Evolutionary conservation across 2,329 filamentous ascomycete genomes (phyloP).

Genomic region (Raffaelea arxii): DNA sequence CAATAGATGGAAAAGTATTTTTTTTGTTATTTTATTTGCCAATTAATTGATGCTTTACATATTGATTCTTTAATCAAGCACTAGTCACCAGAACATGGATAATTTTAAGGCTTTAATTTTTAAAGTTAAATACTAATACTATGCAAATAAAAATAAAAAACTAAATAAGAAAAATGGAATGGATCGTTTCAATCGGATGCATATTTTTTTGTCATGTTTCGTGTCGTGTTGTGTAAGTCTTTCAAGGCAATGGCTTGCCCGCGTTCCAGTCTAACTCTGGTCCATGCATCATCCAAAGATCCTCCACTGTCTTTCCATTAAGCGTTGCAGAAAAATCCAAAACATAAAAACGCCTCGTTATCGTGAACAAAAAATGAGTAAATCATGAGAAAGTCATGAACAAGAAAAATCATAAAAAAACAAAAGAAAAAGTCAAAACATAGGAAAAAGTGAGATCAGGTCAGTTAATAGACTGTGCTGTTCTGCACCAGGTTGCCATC

Average conservation of each 20-base stretch:
- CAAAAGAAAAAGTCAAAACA: background rate
- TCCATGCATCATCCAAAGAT: no score
- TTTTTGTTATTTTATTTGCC: no score
- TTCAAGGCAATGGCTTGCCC: no score
- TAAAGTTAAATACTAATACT: background rate
- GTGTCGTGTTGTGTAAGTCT: background rate
- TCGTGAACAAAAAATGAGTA: background rate
- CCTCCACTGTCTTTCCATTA: background rate
- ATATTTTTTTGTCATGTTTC: background rate
- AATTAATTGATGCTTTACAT: no score
- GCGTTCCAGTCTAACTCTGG: no score
- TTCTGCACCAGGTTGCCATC: constrained; percentile 2
- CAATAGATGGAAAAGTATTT: no score
- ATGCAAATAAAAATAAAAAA: background rate
- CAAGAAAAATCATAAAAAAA: background rate
- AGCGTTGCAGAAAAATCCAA: background rate
- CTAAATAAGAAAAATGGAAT: background rate
- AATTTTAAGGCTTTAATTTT: background rate
- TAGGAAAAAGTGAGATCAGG: background rate
- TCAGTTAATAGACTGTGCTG: background rate
- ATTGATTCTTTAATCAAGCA: no score
- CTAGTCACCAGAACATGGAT: no score
- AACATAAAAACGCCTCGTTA: background rate
- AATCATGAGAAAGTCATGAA: background rate
- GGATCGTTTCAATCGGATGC: background rate